Evolutionary conservation across 192 early-diverging fungal genomes (phyloP).

Genomic region (Chytriomyces sp.): DNA sequence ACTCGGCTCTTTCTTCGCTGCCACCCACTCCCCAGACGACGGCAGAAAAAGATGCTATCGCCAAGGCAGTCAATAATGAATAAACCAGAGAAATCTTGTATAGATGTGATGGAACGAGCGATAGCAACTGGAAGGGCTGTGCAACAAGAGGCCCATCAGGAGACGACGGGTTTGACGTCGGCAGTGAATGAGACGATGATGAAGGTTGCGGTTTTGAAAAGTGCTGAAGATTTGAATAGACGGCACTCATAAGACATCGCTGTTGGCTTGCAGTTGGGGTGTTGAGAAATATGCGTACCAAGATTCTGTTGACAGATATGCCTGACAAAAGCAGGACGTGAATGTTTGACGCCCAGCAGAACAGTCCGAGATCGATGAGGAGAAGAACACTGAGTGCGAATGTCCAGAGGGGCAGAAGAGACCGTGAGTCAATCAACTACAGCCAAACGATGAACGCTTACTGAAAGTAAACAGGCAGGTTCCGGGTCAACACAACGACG

Average conservation of each 20-base stretch:
- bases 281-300: constrained; percentile 15
- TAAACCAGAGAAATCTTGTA: constrained; percentile 45
- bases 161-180: background rate
- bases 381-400: constrained; percentile 50
- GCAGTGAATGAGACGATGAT: background rate
- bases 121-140: background rate
- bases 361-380: constrained; percentile 48
- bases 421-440: background rate
- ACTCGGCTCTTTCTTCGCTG: constrained; percentile 44
- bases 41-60: constrained; percentile 34
- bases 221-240: background rate
- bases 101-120: constrained; percentile 23
- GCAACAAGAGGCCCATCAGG: background rate
- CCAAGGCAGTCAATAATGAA: constrained; percentile 28
- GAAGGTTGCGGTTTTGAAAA: background rate
- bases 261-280: background rate
- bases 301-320: constrained; percentile 39
- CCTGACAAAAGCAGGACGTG: constrained; percentile 46
- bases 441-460: background rate
- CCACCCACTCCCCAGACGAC: constrained; percentile 30
- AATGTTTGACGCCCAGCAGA: constrained; percentile 58
- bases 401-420: constrained; percentile 26
- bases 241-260: too few relatives aligned
- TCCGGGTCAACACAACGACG: constrained; percentile 1
- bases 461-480: constrained; percentile 34